Evolutionary conservation across 768 basidiomycete species (phyloP).

Genomic region (Xerocomus potaroensis): DNA sequence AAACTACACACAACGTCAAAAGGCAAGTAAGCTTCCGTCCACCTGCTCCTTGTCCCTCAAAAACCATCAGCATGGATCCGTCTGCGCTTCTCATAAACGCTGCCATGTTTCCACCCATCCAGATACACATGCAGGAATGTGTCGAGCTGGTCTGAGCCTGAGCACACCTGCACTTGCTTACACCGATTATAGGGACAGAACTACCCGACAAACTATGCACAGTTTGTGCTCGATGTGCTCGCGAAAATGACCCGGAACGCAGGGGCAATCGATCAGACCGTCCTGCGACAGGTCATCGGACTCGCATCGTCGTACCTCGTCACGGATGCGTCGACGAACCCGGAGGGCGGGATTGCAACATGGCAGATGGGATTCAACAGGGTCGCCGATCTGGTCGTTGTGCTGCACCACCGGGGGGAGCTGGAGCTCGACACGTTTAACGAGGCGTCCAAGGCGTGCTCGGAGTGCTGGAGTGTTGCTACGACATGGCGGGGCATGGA

Average conservation of each 20-base stretch:
- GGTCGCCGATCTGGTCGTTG: conserved; percentile 68
- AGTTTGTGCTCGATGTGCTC: conserved; percentile 55
- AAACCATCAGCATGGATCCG: conserved; percentile 23
- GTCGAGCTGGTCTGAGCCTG: neutral
- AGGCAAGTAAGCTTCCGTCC: conserved; percentile 14
- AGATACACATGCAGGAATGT: conserved; percentile 31
- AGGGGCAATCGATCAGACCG: conserved; percentile 52
- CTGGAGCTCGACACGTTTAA: conserved; percentile 76
- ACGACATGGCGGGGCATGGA: conserved; percentile 66
- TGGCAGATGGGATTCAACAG: conserved; percentile 68
- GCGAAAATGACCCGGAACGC: conserved; percentile 45
- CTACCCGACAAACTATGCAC: conserved; percentile 54
- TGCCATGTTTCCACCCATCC: conserved; percentile 20
- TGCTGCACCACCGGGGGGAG: conserved; percentile 61
- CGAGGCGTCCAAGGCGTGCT: conserved; percentile 56
- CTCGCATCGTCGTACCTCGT: conserved; percentile 78
- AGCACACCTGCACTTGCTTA: neutral
- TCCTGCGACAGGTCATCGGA: conserved; percentile 59
- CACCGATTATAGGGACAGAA: conserved; percentile 25
- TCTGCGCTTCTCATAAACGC: conserved; percentile 13
- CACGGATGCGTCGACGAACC: conserved; percentile 64
- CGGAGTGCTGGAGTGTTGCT: conserved; percentile 76
- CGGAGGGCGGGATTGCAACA: conserved; percentile 48
- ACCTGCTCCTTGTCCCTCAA: neutral
- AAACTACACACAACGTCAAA: conserved; percentile 8